Percentiles rank a stretch among this genome's conserved stretches.
Evolutionary conservation across 129 eudicot genomes (phyloP).

Genomic region (Rutidosis leptorrhynchoides): DNA sequence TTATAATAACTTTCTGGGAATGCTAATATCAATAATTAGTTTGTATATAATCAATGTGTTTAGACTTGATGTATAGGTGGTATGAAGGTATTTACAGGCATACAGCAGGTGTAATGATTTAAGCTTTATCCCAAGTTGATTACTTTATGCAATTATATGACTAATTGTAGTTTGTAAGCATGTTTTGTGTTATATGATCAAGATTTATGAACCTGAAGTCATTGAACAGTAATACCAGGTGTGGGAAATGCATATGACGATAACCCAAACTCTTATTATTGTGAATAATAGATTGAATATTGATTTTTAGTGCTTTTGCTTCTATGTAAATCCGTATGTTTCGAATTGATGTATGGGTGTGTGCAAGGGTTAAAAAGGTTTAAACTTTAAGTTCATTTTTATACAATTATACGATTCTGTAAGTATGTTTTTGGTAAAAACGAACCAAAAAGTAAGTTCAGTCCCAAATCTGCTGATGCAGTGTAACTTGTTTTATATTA

Average conservation of each 20-base stretch:
- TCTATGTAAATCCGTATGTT: background rate
- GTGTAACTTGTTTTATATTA: background rate
- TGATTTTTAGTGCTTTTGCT: background rate
- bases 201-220: background rate
- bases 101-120: background rate
- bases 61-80: background rate
- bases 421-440: background rate
- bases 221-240: background rate
- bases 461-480: background rate
- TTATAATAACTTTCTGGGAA: background rate
- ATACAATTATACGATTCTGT: background rate
- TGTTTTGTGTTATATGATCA: background rate
- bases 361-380: background rate
- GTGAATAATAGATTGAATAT: background rate
- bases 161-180: constrained; percentile 3
- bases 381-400: background rate
- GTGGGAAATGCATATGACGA: background rate
- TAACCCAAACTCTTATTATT: background rate
- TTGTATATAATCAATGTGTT: background rate
- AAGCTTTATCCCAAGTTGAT: background rate
- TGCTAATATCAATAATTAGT: background rate
- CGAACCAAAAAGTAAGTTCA: background rate
- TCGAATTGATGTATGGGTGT: background rate
- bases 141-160: background rate
- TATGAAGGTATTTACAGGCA: background rate